phyloP scores from a whole-genome alignment of 2,329 filamentous ascomycete species.

The Phyllosticta citriasiana region DNA sequence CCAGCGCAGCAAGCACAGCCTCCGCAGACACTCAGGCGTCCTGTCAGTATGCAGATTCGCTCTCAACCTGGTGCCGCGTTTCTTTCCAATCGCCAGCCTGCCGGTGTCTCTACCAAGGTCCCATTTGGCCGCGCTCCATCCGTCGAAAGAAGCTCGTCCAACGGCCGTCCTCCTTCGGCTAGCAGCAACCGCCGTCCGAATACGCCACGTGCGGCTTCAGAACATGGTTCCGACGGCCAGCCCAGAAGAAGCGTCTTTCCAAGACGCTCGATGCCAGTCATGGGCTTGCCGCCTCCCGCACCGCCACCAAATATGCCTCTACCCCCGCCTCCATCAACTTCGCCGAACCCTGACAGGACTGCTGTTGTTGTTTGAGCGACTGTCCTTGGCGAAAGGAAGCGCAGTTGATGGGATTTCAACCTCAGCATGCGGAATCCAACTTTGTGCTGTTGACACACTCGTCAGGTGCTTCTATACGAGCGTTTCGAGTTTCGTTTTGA shows the following conservation, averaged over 20 bases:
- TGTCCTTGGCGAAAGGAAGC: background rate
- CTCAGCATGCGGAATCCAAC: too few relatives aligned
- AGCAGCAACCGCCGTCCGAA: background rate
- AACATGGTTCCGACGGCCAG: background rate
- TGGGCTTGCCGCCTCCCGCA: slow-evolving; percentile 35
- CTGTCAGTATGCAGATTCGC: slow-evolving; percentile 35
- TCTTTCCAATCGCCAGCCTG: slow-evolving; percentile 26
- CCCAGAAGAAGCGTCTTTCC: slow-evolving; percentile 14
- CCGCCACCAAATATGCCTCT: slow-evolving; percentile 38
- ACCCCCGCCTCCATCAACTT: slow-evolving; percentile 26
- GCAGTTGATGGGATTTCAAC: too few relatives aligned
- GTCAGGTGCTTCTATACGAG: background rate
- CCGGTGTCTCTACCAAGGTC: slow-evolving; percentile 5
- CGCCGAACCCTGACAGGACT: background rate
- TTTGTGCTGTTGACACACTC: background rate
- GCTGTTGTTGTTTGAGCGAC: background rate
- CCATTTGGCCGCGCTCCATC: background rate
- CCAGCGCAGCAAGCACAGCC: background rate
- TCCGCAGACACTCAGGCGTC: slow-evolving; percentile 27
- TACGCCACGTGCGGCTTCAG: background rate
- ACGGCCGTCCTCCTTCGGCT: background rate
- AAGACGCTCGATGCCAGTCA: slow-evolving; percentile 28
- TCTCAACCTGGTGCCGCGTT: slow-evolving; percentile 32
- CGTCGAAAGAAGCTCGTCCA: background rate
- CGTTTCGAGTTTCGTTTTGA: background rate